A percentile compares a stretch with the other conserved stretches of the same genome.
Conservation (phyloP, 2,329 filamentous ascomycete genomes). For the Clarireedia homoeocarpa region DNA sequence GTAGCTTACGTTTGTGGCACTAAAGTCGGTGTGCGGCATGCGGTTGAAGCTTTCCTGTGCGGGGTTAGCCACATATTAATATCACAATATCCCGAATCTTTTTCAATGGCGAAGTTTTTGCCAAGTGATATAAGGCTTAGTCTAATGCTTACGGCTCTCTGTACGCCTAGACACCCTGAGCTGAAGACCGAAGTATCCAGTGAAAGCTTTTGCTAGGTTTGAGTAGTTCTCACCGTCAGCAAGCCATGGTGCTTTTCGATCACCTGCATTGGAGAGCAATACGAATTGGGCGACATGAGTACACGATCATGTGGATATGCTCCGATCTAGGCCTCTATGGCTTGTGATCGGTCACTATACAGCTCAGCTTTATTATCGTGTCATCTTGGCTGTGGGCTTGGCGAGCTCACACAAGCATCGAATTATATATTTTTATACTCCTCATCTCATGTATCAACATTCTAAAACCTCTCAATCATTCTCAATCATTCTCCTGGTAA, state of each 20-base stretch:
- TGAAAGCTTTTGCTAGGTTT: not conserved
- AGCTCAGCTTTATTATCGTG: conserved; percentile 2
- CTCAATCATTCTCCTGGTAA: not conserved
- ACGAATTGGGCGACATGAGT: not conserved
- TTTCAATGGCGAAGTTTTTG: no score
- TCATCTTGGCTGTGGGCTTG: not conserved
- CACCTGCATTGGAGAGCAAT: not conserved
- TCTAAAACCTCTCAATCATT: conserved; percentile 4
- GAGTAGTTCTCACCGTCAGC: conserved; percentile 1
- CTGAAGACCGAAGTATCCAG: not conserved
- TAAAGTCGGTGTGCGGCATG: no score
- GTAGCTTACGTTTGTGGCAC: no score
- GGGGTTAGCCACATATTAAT: no score
- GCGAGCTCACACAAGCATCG: not conserved
- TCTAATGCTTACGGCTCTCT: conserved; percentile 2
- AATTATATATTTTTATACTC: not conserved
- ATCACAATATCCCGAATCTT: no score
- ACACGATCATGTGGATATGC: not conserved
- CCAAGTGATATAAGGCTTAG: not conserved
- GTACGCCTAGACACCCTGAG: not conserved
- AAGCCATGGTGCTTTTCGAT: not conserved
- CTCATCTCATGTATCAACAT: not conserved
- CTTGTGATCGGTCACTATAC: not conserved
- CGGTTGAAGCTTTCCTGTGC: no score
- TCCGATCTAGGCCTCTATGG: not conserved